Percentiles rank a stretch among this genome's conserved stretches.
phyloP scores from a whole-genome alignment of 495 filamentous ascomycete species.

The Tricharina praecox region DNA sequence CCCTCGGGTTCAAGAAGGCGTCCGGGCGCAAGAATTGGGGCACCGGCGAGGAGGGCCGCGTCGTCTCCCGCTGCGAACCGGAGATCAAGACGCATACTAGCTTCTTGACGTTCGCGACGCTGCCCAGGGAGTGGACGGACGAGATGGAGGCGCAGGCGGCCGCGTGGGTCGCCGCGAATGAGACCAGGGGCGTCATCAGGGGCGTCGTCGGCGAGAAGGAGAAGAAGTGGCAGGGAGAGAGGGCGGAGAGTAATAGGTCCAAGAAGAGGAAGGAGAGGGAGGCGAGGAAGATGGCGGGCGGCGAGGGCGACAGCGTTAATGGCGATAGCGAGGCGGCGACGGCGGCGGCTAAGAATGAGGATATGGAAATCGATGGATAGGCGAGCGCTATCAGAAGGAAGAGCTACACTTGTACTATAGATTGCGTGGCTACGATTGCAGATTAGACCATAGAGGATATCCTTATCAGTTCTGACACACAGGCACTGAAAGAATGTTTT shows the following conservation, averaged over 20 bases:
- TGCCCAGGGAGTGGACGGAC: slow-evolving; percentile 69
- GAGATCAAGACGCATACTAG: slow-evolving; percentile 91
- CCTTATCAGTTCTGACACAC: no score
- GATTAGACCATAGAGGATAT: no score
- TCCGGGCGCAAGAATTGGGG: slow-evolving; percentile 15
- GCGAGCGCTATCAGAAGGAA: no score
- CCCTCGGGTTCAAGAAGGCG: slow-evolving; percentile 26
- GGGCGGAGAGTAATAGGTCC: slow-evolving; percentile 15
- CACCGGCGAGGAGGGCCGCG: slow-evolving; percentile 39
- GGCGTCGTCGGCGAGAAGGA: slow-evolving; percentile 27
- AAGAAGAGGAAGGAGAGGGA: slow-evolving; percentile 13
- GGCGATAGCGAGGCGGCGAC: background rate
- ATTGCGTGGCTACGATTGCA: no score
- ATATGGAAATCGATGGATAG: slow-evolving; percentile 18
- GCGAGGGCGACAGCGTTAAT: background rate
- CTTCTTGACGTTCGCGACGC: slow-evolving; percentile 81
- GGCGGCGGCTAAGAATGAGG: slow-evolving; percentile 2
- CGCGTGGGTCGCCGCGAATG: slow-evolving; percentile 25
- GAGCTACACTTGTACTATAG: no score
- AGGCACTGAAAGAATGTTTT: no score
- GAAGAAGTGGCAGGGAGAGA: slow-evolving; percentile 15
- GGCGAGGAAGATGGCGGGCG: background rate
- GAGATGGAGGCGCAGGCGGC: slow-evolving; percentile 59
- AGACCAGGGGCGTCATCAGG: slow-evolving; percentile 40
- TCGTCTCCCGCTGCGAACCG: slow-evolving; percentile 63